Conservation (phyloP, 1,284 basidiomycete species). For the Ganoderma multipileum region DNA sequence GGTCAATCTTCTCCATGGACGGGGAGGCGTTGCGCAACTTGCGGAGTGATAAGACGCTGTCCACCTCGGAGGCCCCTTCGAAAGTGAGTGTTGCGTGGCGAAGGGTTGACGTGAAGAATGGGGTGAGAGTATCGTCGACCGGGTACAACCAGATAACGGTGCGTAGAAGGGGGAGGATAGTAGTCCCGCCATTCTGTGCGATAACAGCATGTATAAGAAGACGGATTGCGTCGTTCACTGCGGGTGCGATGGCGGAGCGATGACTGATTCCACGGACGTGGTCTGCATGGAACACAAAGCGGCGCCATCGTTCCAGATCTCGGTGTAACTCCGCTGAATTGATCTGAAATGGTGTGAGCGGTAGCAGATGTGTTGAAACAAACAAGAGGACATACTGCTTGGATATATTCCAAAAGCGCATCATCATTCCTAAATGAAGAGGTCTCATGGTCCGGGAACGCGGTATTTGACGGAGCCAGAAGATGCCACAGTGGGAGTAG, state of each 20-base stretch:
- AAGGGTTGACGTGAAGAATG: not conserved
- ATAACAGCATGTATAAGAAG: not conserved
- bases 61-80: too few species aligned
- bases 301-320: not conserved
- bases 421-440: not conserved
- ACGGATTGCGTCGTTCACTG: not conserved
- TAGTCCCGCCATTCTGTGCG: not conserved
- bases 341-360: not conserved
- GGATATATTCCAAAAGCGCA: not conserved
- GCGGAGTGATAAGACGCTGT: not conserved
- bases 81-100: not conserved
- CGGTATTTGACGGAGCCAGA: not conserved
- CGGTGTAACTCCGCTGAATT: not conserved
- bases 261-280: not conserved
- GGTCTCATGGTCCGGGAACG: not conserved
- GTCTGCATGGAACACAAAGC: not conserved
- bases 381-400: not conserved
- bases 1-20: not conserved
- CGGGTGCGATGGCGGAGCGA: too few species aligned
- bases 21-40: not conserved
- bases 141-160: not conserved
- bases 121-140: not conserved
- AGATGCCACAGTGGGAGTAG: slow-evolving; percentile 7
- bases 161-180: not conserved
- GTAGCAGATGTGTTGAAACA: not conserved